Base-by-base conservation (phyloP, 106 monocot genomes). In the Alisma plantagoaquatica region DNA sequence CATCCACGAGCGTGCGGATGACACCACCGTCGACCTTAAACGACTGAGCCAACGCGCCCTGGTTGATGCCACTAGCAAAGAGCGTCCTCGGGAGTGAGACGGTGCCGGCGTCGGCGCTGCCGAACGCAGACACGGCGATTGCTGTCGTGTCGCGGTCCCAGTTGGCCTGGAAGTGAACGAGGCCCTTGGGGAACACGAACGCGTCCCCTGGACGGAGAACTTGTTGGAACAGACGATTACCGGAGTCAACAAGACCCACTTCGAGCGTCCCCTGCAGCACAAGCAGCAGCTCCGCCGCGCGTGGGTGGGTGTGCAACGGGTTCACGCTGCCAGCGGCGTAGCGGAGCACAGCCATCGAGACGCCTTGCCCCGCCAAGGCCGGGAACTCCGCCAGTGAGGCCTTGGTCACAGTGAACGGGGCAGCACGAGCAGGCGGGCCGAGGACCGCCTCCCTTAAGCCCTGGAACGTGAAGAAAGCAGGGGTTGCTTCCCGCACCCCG, bases 141-240 rank as follows among this genome's bases (percentile, higher is more conserved):
- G 53, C 52, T 8, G 63, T 41, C 33, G 51, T 26, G 21, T 19
- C 29, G 53, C 7, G 2, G 26, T 53, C 43, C 8, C 15, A 29
- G 41, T 42, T 53, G 19, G 21, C 10, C 2, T 42, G 42, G 42
- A 29, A 52, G 52, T 64, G 63, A 25, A 53, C 26, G 14, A 57
- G 5, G 15, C 57, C 57, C 41, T 57, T 57, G 2, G 57, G 57
- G 42, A 57, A 42, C 0, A 57, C 41, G 29, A 60, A 45, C n/a
- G 30, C 8, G 24, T 60, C 59, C 1, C 59, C 44, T 0, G 45
- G 16, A 2, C 31, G 27, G 20, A 60, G 45, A 20, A 31, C 14
- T 20, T 60, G 59, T 2, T 43, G 41, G 59, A 29, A 60, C 0
- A 46, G 45, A 10, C 6, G 44, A 29, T 46, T 46, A 29, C 7